Evolutionary conservation across 2,329 filamentous ascomycete genomes (phyloP).

Genomic region (Botrytis byssoidea): DNA sequence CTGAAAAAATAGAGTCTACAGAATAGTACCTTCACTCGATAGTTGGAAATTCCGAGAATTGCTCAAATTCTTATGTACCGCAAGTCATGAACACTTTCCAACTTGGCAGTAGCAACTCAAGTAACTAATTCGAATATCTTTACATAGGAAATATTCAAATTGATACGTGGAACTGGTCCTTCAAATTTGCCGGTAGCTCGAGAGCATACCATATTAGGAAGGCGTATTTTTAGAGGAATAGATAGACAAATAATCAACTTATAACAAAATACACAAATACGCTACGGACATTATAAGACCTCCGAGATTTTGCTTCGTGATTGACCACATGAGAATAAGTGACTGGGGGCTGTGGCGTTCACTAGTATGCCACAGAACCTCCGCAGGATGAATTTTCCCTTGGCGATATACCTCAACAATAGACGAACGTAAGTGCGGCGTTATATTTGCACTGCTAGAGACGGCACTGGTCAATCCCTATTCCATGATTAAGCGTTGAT

Average conservation of each 20-base stretch:
- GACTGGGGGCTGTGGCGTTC: too few species aligned
- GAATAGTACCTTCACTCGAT: too few species aligned
- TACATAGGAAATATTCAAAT: too few species aligned
- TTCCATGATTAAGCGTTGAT: not conserved
- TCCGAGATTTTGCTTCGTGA: too few species aligned
- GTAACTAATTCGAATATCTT: too few species aligned
- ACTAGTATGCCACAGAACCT: not conserved
- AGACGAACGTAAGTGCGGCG: not conserved
- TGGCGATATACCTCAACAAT: not conserved
- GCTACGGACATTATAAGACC: not conserved
- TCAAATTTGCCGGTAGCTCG: not conserved
- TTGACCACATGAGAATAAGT: too few species aligned
- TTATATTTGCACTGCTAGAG: not conserved
- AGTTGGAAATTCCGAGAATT: too few species aligned
- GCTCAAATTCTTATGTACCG: too few species aligned
- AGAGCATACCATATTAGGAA: not conserved
- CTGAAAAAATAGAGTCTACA: too few species aligned
- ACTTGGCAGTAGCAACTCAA: too few species aligned
- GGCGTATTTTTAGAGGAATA: not conserved
- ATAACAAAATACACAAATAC: not conserved
- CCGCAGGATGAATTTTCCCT: too few species aligned
- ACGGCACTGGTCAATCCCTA: not conserved
- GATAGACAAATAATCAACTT: not conserved
- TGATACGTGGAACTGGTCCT: not conserved
- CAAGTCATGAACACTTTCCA: too few species aligned